Evolutionary conservation across 768 basidiomycete genomes (phyloP).

Genomic region (Tricholoma hemisulphureum): DNA sequence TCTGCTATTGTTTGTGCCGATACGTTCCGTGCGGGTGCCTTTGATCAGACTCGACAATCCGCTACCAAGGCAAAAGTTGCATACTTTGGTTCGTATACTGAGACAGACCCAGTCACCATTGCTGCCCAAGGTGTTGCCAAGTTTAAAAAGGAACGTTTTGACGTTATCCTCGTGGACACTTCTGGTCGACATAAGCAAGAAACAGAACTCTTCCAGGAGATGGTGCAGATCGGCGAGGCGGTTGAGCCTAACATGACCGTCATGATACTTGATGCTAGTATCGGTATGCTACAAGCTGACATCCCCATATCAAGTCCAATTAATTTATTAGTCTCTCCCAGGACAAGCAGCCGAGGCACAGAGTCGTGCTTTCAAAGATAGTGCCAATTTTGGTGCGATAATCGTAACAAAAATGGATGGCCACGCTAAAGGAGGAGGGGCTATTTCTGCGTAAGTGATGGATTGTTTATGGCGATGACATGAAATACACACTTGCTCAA

Average conservation of each 20-base stretch:
- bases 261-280: conserved; percentile 93
- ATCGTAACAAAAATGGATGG: conserved; percentile 99
- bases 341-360: conserved; percentile 98
- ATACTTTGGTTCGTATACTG: conserved; percentile 98
- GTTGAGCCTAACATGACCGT: conserved; percentile 97
- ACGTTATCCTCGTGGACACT: conserved; percentile 98
- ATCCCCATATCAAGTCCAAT: background rate
- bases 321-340: conserved; percentile 23
- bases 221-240: conserved; percentile 93
- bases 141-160: conserved; percentile 98
- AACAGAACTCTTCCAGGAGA: conserved; percentile 93
- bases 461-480: background rate
- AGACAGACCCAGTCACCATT: conserved; percentile 95
- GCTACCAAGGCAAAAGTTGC: conserved; percentile 98
- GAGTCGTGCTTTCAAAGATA: conserved; percentile 95
- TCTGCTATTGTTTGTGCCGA: conserved; percentile 98
- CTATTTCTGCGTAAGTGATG: conserved; percentile 89
- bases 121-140: conserved; percentile 93
- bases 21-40: conserved; percentile 98
- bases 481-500: conserved; percentile 29
- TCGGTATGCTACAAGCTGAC: conserved; percentile 50
- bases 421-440: conserved; percentile 98
- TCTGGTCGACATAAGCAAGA: conserved; percentile 98
- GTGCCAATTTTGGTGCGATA: conserved; percentile 95
- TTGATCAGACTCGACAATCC: conserved; percentile 98